Evolutionary conservation across 2,329 filamentous ascomycete species (phyloP), one percentile per base, ranked within the genome.

Genomic region (Penicillium frequentans): DNA sequence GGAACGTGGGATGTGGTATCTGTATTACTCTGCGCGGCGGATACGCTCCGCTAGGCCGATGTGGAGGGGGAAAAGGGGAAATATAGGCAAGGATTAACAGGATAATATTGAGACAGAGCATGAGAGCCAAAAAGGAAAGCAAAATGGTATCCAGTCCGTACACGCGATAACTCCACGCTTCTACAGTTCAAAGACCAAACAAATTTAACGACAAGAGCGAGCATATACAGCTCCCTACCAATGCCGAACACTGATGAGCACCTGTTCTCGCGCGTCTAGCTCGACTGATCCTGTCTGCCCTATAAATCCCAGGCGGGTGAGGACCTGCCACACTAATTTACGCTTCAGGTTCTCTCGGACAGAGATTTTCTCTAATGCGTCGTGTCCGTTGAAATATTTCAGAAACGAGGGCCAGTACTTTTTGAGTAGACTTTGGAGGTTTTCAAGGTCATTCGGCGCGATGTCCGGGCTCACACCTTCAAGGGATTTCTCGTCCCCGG

Each of bases 351-450:
- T 90, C 75, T 97, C 91, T 55, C 89, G 84, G n/a, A 95, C 79
- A 1, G 90, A 86, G 63, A 99, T 89, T 65, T 93, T 87, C 77
- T 99, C 95, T 58, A 98, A 80, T 2, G 93, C 87, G 69, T 89
- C 87, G 55, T 83, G 84, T 1, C 95, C 95, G 72, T 98, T 93
- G 66, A 98, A 91, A 73, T 97, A 95, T 73, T 90, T 91, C 67
- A 88, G 83, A 65, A 96, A 86, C 45, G 83, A 79, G 2, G 86
- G 84, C 89, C 92, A 96, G 48, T 84, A 82, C 55, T 85, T 82
- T 43, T 84, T 81, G 14, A 90, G 64, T 1, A 70, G 63, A 10
- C 61, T 66, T 24, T 66, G 65, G 14, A 66, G 58, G 10, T 66
- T 66, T 27, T 66, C 64, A 11, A 66, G 60, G 13, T 66, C 71